Conservation (phyloP, 2,329 filamentous ascomycete species). For the Polychaeton citri region DNA sequence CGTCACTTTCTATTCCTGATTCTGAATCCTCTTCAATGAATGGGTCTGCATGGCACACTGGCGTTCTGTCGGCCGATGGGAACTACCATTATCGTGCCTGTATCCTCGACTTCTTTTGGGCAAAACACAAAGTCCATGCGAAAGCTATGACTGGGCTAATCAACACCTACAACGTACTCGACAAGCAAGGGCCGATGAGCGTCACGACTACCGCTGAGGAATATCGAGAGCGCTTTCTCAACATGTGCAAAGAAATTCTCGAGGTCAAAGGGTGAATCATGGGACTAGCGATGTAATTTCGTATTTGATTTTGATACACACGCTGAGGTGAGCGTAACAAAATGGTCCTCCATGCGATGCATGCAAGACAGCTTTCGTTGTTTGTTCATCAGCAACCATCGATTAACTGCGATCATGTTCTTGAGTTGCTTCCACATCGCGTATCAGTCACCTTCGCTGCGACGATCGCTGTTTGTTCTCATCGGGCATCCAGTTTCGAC, state of each 20-base stretch:
- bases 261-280: slow-evolving; percentile 14
- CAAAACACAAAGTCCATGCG: slow-evolving; percentile 55
- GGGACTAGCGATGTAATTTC: too few species aligned
- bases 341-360: too few species aligned
- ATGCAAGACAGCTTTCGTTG: too few species aligned
- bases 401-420: too few species aligned
- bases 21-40: slow-evolving; percentile 7
- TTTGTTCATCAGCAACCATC: too few species aligned
- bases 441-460: too few species aligned
- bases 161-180: slow-evolving; percentile 40
- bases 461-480: too few species aligned
- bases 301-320: too few species aligned
- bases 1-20: slow-evolving; percentile 3
- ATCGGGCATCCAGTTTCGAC: too few species aligned
- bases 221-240: slow-evolving; percentile 46
- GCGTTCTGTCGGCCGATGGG: slow-evolving; percentile 47
- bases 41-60: slow-evolving; percentile 45
- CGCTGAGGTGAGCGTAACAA: too few species aligned
- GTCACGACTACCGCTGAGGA: slow-evolving; percentile 58
- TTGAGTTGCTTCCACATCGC: too few species aligned
- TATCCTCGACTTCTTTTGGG: slow-evolving; percentile 67
- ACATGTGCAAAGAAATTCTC: slow-evolving; percentile 37
- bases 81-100: slow-evolving; percentile 55
- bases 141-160: slow-evolving; percentile 53
- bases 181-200: slow-evolving; percentile 56